These are phyloP conservation scores for Aleurites moluccanus DNA, from an alignment of 441 rosid species.

Conservation along the genomic window DNA sequence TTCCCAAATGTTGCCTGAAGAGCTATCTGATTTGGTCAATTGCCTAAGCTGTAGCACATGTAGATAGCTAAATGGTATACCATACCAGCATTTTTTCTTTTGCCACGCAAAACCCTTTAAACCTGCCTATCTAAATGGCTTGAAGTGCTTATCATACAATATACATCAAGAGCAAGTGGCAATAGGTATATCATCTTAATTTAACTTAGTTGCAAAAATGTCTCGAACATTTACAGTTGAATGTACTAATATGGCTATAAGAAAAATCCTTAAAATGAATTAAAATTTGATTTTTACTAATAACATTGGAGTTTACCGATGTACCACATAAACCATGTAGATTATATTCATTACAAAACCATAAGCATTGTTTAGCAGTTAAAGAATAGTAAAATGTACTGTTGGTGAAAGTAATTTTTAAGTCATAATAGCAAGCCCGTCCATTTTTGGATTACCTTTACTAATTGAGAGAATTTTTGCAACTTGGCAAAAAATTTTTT, in stretches of 20 bases:
- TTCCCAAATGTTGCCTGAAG: not conserved
- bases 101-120: not conserved
- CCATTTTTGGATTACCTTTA: not conserved
- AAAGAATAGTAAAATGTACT: not conserved
- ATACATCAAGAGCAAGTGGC: not conserved
- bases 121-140: not conserved
- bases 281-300: not conserved
- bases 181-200: not conserved
- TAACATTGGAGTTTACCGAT: not conserved
- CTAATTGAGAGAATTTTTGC: not conserved
- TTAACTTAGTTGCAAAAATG: not conserved
- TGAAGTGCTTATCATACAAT: not conserved
- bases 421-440: not conserved
- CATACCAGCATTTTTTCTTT: not conserved
- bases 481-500: not conserved
- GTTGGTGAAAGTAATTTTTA: not conserved
- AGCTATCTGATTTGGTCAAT: not conserved
- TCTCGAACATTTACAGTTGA: not conserved
- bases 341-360: not conserved
- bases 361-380: not conserved
- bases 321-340: not conserved
- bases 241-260: not conserved
- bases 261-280: not conserved
- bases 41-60: not conserved
- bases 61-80: not conserved